Evolutionary conservation across 2,329 filamentous ascomycete species (phyloP), one percentile per base, ranked within the genome.

Genomic region (Seiridium unicorne): DNA sequence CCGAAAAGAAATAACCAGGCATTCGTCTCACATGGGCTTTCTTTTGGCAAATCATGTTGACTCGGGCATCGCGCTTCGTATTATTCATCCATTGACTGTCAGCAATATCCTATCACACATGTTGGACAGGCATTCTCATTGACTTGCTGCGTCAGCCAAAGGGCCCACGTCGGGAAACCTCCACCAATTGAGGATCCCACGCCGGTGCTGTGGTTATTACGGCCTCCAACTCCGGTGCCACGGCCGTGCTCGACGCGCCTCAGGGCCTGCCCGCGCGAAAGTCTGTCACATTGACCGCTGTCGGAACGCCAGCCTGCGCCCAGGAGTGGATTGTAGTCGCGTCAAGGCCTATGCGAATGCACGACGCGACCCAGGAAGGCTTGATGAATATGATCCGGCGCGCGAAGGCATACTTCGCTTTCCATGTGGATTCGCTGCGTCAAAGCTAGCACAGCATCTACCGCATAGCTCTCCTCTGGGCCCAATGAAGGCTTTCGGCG

Each of bases 81-180:
- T 57, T 57, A 47, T 47, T 47, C 54, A 57, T 13, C n/a, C 40
- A 36, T 36, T 40, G 49, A 31, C 38, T 13, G n/a, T 7, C 49
- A 53, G 32, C 38, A 34, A 53, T 13, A 11, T 32, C 44, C 32
- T 57, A 44, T 57, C 54, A 57, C 26, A 57, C 42, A 44, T 46
- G 26, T 40, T 26, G 9, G 44, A 36, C 40, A 5, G 47, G 54
- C 54, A 57, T 57, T 48, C 49, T 35, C 55, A 58, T 40, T 48
- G 55, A 42, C 36, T 18, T 49, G 55, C 44, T 58, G 55, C 55
- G 44, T 49, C 46, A 58, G 55, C 46, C 36, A 51, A 49, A 36
- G 46, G 44, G 55, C 49, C 34, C 55, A n/a, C 34, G 55, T 49
- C 55, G 44, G 51, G 55, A 58, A n/a, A 49, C 44, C 55, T 51